These are phyloP conservation scores for Tylopilus vinaceipallidus DNA, from an alignment of 768 basidiomycete genomes.

Conservation along the genomic window DNA sequence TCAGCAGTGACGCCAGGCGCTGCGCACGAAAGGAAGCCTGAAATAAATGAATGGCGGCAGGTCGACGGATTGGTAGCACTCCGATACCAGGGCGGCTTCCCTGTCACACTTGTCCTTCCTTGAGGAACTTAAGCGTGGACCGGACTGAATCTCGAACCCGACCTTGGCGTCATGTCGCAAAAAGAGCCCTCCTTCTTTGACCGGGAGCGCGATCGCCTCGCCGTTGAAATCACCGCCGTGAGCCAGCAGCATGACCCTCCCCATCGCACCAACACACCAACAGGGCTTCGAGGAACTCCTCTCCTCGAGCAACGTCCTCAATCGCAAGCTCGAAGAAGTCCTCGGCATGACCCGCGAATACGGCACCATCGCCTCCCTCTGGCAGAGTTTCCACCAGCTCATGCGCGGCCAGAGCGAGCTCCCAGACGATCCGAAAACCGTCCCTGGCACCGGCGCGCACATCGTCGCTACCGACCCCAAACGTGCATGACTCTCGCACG, in stretches of 20 bases:
- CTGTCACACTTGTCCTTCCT: too few species aligned
- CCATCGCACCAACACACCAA: not conserved
- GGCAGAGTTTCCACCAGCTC: constrained; percentile 77
- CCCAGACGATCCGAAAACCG: constrained; percentile 33
- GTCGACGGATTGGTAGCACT: too few species aligned
- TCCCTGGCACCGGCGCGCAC: constrained; percentile 73
- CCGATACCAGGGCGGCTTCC: too few species aligned
- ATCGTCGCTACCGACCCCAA: constrained; percentile 39
- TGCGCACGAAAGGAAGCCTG: not conserved
- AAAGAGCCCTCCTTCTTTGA: constrained; percentile 67
- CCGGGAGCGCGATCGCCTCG: constrained; percentile 71
- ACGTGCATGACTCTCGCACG: constrained; percentile 19
- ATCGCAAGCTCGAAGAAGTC: constrained; percentile 91
- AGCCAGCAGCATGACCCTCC: constrained; percentile 18
- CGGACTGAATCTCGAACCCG: too few species aligned
- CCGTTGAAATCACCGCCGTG: constrained; percentile 73
- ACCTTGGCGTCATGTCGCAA: constrained; percentile 24
- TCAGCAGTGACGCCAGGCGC: too few species aligned
- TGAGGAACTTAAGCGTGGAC: too few species aligned
- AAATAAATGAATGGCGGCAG: too few species aligned
- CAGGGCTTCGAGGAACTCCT: constrained; percentile 89
- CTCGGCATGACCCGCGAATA: constrained; percentile 92
- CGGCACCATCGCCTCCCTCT: constrained; percentile 80
- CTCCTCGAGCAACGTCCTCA: constrained; percentile 79
- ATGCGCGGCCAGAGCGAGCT: constrained; percentile 55